Evolutionary conservation across 1,284 basidiomycete species (phyloP).

Genomic region (Coniferiporia sulphurascens): DNA sequence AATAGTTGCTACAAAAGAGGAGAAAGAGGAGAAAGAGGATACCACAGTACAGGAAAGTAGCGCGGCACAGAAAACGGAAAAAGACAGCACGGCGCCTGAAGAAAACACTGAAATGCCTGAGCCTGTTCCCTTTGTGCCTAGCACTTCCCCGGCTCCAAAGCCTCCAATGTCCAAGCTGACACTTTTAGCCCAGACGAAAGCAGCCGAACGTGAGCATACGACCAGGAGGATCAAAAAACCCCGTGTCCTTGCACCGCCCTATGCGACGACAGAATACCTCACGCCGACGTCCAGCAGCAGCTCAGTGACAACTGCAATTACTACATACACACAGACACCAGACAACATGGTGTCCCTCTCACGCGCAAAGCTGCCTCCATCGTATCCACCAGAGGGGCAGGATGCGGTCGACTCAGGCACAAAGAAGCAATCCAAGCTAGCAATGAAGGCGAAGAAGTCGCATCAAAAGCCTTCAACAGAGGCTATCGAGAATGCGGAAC

Average conservation of each 20-base stretch:
- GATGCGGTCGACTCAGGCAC: constrained; percentile 2
- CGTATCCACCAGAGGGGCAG: constrained; percentile 20
- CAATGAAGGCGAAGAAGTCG: constrained; percentile 59
- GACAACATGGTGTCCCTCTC: constrained; percentile 38
- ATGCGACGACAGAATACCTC: constrained; percentile 57
- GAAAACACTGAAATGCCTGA: not conserved
- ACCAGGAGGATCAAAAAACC: constrained; percentile 20
- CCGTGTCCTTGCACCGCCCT: constrained; percentile 28
- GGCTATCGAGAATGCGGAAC: constrained; percentile 34
- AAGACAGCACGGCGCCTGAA: not conserved
- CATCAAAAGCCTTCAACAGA: constrained; percentile 28
- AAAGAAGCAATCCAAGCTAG: constrained; percentile 58
- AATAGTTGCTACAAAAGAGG: too few species aligned
- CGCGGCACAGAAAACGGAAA: not conserved
- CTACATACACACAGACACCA: constrained; percentile 66
- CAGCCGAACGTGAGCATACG: constrained; percentile 26
- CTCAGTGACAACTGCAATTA: constrained; percentile 74
- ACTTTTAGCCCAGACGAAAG: constrained; percentile 58
- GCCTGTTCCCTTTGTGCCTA: not conserved
- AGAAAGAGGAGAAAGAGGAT: not conserved
- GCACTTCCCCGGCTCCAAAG: constrained; percentile 26
- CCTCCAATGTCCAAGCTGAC: constrained; percentile 62
- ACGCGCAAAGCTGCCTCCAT: constrained; percentile 24
- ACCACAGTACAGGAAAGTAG: not conserved
- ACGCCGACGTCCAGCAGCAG: constrained; percentile 71